Evolutionary conservation across 1,139 yeast species (phyloP), one percentile per base, ranked within the genome.

Genomic region (Geotrichum candidum): DNA sequence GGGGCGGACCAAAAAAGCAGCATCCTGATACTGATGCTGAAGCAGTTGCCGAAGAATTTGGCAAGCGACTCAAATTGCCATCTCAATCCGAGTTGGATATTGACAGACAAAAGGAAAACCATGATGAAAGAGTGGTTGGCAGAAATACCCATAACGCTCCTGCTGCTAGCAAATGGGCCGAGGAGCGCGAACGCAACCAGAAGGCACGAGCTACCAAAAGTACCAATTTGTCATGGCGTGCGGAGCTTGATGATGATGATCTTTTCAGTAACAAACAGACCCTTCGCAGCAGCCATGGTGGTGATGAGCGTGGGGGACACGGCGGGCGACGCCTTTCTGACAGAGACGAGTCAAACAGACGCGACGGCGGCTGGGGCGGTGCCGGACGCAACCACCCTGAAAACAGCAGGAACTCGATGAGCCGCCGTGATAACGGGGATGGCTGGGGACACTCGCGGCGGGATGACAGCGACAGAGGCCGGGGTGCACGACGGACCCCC

Each of bases 171-270:
- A 48, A 38, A 29, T 56, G 58, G 58, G 46, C 53, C 15, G 53
- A 56, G 10, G 58, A 56, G 9, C 58, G 58, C 13, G 58, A 56
- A 33, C 58, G 54, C 10, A 50, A 56, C 25, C 27, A 41, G n/a
- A 41, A 41, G 23, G 10, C 48, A n/a, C 48, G 48, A 41, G 5
- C n/a, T 4, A 41, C 18, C 1, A 41, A 41, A n/a, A 41, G 10
- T 15, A 15, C 3, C 48, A 41, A 41, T 41, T 15, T 41, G 9
- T 41, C 48, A 15, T 41, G 58, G 31, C 18, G 50, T 2, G 51
- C 51, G 50, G 38, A 56, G 51, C 53, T 56, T 11, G 53, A 33
- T n/a, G 35, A 53, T 2, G 58, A 50, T 6, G 50, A 29, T 35
- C 50, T 56, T 13, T 53, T 50, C n/a, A 50, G 58, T 48, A 56